These are phyloP conservation scores for Penicillium hordei DNA, from an alignment of 2,329 filamentous ascomycete genomes.

Conservation along the genomic window DNA sequence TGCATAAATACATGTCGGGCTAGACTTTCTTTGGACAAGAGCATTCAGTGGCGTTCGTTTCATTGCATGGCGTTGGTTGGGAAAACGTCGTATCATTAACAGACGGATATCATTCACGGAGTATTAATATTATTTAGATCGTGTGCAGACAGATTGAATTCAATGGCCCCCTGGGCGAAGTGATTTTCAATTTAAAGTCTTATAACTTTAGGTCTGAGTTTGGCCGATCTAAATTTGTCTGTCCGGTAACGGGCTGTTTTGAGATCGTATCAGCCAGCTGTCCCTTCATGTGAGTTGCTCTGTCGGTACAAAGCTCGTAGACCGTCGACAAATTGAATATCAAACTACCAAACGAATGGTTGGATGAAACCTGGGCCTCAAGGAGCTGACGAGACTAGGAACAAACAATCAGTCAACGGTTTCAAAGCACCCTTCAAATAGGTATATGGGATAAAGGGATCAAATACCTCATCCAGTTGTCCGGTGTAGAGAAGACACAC, in stretches of 20 bases:
- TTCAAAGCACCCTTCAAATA: neutral
- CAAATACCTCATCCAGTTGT: conserved; percentile 65
- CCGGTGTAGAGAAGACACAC: conserved; percentile 83
- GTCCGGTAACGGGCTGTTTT: conserved; percentile 52
- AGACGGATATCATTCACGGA: conserved; percentile 6
- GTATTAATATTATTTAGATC: conserved; percentile 14
- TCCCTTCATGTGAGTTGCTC: conserved; percentile 67
- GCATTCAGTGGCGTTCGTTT: conserved; percentile 17
- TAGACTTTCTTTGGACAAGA: conserved; percentile 7
- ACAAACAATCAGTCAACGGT: conserved; percentile 5
- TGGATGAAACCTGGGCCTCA: conserved; percentile 62
- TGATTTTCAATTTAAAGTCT: conserved; percentile 17
- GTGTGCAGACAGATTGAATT: conserved; percentile 13
- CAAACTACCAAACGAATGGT: conserved; percentile 71
- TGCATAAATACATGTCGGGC: neutral
- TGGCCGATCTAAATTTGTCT: conserved; percentile 67
- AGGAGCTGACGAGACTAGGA: conserved; percentile 64
- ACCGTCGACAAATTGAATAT: conserved; percentile 89
- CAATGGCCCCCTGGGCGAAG: conserved; percentile 4
- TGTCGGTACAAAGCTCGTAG: conserved; percentile 87
- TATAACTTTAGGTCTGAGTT: conserved; percentile 76
- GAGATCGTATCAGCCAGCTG: conserved; percentile 70
- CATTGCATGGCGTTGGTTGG: conserved; percentile 24
- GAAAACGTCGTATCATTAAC: conserved; percentile 11
- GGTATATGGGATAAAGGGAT: neutral